Evolutionary conservation across 208 protist species (phyloP), one percentile per base, ranked within the genome.

Genomic region (Crithidia bombi): DNA sequence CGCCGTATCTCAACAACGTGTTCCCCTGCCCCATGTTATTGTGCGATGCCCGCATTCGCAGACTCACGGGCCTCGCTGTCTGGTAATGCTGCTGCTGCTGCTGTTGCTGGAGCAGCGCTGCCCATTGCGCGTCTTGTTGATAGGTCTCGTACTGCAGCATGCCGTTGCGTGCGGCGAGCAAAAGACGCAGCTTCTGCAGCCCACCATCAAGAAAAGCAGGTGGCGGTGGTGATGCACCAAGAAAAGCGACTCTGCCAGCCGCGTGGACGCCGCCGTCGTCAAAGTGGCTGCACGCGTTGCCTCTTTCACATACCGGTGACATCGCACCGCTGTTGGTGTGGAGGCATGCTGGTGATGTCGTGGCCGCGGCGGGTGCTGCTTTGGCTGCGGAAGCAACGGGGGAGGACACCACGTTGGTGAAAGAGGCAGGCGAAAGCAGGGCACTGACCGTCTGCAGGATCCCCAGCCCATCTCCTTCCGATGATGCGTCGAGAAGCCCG

Each of bases 41-140:
- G 30, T 15, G 30, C 30, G 41, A 38, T 4, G n/a, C 12, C 25
- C 47, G 21, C 17, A 26, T 1, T n/a, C 58, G 41, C 30, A 25
- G 30, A 23, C 39, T 23, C 3, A 28, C n/a, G 23, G 2, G 33
- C 41, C 14, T 50, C 15, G 51, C 14, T 4, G 61, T 38, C 5
- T 3, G 9, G 3, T 23, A 19, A 6, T 47, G 43, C 7, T 10
- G 17, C 46, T 51, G 46, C 46, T 51, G 46, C 46, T 23, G 46
- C 14, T 51, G 46, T 35, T 55, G 32, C 44, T 44, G 25, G 9
- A 73, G 59, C 21, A 75, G 68, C 47, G 68, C 14, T 4, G 52
- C 46, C 67, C 74, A 75, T 49, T 70, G 57, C 19, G 46, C 17
- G 51, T 72, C 66, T 39, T 78, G 64, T 44, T 68, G 73, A n/a